Evolutionary conservation across 495 filamentous ascomycete genomes (phyloP), one percentile per base, ranked within the genome.

Genomic region (Parathielavia hyrcaniae): DNA sequence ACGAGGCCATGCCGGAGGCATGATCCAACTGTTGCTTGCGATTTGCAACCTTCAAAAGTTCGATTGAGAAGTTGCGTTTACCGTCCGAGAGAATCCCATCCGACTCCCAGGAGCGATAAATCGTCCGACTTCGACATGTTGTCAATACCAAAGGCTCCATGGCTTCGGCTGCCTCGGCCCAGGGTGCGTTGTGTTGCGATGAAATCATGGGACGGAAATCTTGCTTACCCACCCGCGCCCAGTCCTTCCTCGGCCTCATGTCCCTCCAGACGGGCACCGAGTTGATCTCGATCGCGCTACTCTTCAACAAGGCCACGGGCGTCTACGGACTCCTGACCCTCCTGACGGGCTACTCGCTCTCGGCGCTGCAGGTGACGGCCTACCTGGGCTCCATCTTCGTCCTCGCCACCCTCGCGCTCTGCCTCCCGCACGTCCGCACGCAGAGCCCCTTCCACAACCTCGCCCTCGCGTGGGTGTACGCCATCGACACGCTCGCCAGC

Each of bases 301-400:
- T 93, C 32, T 79, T 96, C 68, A 96, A 96, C 77, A 95, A 95
- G 73, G 79, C 87, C 60, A 89, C 88, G 55, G 89, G 89, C 54
- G 74, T 95, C 60, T 96, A 91, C 73, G 91, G 91, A 64, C 77
- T 96, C 52, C 86, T 96, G 58, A 89, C 91, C 49, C 77, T 95
- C 61, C 73, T 89, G 53, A 89, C 87, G n/a, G 88, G 88, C 65
- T 74, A 74, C 50, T 49, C 65, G 30, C 64, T 79, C 30, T 88
- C 86, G 16, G 77, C 83, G 4, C 70, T 89, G 5, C 86, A 90
- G 67, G 75, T 90, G 60, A 85, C 82, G 23, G 85, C 87, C 81
- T 96, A 95, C 80, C 78, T 95, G 38, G 89, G 91, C 77, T 90
- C 85, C n/a, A 69, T 91, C 35, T 30, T 81, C 61, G 81, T 83